Evolutionary conservation across 345 rosid species (phyloP).

Genomic region (Linum tenue): DNA sequence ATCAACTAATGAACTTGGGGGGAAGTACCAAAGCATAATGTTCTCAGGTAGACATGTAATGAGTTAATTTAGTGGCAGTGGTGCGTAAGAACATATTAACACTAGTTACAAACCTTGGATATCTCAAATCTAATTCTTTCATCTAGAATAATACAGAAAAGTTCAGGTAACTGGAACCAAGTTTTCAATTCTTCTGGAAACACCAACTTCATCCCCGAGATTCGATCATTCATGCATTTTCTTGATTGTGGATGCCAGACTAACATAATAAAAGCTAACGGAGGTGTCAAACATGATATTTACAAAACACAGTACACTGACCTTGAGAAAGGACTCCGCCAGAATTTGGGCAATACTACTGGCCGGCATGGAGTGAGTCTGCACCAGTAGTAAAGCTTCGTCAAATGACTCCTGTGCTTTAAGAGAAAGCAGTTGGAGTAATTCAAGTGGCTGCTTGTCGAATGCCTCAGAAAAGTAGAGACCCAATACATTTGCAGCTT

Average conservation of each 20-base stretch:
- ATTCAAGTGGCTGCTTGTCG: conserved; percentile 73
- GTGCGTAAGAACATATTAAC: too few relatives aligned
- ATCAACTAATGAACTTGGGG: background rate
- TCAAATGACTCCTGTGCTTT: conserved; percentile 98
- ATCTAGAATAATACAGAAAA: too few relatives aligned
- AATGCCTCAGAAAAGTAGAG: conserved; percentile 84
- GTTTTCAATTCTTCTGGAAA: background rate
- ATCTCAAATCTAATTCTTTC: too few relatives aligned
- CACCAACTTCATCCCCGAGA: too few relatives aligned
- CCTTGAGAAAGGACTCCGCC: conserved; percentile 94
- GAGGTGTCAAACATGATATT: conserved; percentile 4
- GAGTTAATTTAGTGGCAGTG: too few relatives aligned
- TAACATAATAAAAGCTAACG: background rate
- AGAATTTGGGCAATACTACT: conserved; percentile 88
- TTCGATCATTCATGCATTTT: too few relatives aligned
- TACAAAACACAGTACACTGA: conserved; percentile 16
- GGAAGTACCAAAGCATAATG: background rate
- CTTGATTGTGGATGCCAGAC: too few relatives aligned
- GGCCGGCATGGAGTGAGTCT: conserved; percentile 76
- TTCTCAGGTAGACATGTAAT: background rate
- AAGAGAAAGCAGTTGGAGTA: conserved; percentile 87
- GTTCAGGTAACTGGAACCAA: background rate
- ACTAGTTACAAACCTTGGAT: too few relatives aligned
- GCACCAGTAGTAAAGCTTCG: conserved; percentile 77
- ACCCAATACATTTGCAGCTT: conserved; percentile 79